Evolutionary conservation across 164 flowering plant genomes (phyloP), one percentile per base, ranked within the genome.

Genomic region (Taxillus chinensis): DNA sequence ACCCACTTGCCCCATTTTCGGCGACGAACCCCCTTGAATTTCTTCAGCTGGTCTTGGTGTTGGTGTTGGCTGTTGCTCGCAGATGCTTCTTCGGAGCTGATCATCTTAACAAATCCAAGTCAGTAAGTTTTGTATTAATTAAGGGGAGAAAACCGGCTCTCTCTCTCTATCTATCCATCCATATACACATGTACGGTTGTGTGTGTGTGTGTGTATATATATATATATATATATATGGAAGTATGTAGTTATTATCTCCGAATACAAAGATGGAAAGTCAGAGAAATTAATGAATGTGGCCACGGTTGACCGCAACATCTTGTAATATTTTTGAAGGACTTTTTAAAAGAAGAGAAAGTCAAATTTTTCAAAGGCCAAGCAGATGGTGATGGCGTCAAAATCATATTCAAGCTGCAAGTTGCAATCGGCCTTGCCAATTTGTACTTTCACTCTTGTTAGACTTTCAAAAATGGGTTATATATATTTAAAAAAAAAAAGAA

Each of bases 1-100:
- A 87, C 93, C 93, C 93, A 87, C 57, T 79, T 85, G 40, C 95
- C 95, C 95, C 93, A 87, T 72, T 74, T 82, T 14, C 95, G 64
- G 3, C 79, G 69, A 0, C 90, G 80, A 0, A 87, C 75, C 6
- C 92, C 90, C 53, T 61, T 73, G 74, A 69, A 80, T 57, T 67
- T 79, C 68, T 57, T 78, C 52, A 65, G 41, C 55, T 11, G 46
- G 5, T 6, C 27, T 27, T 27, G 27, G 27, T 27, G 5, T 27
- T 27, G 27, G 27, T 27, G 5, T 27, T 27, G 27, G 27, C 27
- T 27, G n/a, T 53, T 67, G 65, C 7, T 55, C 68, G 16, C 65
- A 4, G 4, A 7, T 11, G 13, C 12, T 48, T 14, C 13, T 48
- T 14, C 51, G 51, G 13, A 48, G 46, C 46, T 43, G 46, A 11